These are phyloP conservation scores for Lotus japonicus DNA, from an alignment of 306 rosid species.

Conservation along the genomic window DNA sequence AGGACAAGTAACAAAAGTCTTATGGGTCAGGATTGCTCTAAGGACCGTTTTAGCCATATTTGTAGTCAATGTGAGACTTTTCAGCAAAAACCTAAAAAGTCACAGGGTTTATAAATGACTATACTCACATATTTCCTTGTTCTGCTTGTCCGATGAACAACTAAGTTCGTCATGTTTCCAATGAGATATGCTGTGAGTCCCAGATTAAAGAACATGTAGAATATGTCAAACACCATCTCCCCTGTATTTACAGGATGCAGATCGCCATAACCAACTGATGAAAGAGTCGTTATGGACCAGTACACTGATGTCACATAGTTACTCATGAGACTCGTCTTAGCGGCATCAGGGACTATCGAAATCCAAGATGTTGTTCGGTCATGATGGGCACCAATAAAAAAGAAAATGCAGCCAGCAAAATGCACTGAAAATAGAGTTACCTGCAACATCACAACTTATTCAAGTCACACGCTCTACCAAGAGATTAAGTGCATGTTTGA, in stretches of 20 bases:
- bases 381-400: conserved; percentile 33
- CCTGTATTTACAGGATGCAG: conserved; percentile 56
- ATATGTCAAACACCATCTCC: conserved; percentile 48
- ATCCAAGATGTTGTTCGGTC: conserved; percentile 45
- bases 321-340: background rate
- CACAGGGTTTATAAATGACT: background rate
- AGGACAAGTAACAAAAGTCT: too few species aligned
- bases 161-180: conserved; percentile 86
- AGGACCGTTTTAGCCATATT: too few species aligned
- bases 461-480: background rate
- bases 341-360: background rate
- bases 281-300: conserved; percentile 66
- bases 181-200: conserved; percentile 62
- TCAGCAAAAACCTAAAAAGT: too few species aligned
- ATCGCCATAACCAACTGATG: conserved; percentile 80
- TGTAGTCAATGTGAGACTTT: too few species aligned
- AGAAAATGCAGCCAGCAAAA: conserved; percentile 56
- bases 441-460: conserved; percentile 32
- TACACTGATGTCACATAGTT: conserved; percentile 53
- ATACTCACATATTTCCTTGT: conserved; percentile 70
- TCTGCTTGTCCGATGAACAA: conserved; percentile 66
- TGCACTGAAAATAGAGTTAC: conserved; percentile 63
- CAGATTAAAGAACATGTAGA: conserved; percentile 48
- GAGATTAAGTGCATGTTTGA: background rate
- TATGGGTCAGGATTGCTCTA: too few species aligned